Conservation (phyloP, 768 basidiomycete species). For the Rhizopogon roseolus region DNA sequence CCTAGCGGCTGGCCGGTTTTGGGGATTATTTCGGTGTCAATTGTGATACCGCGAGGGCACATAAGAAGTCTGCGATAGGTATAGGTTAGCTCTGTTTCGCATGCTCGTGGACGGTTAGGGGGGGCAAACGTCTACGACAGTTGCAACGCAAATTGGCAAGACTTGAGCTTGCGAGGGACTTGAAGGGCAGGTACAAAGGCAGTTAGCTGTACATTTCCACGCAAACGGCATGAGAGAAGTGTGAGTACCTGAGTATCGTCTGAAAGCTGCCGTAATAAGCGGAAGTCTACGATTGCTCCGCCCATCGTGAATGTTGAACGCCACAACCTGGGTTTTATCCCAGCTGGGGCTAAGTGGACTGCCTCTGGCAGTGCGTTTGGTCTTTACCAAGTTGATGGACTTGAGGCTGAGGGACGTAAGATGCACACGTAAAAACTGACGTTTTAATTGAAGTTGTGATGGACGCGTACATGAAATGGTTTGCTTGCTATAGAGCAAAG, state of each 20-base stretch:
- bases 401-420: constrained; percentile 2
- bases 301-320: constrained; percentile 9
- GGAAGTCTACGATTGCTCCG: constrained; percentile 14
- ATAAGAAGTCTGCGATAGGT: constrained; percentile 6
- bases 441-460: neutral
- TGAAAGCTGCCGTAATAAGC: constrained; percentile 23
- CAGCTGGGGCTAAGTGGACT: neutral
- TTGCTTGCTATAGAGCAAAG: neutral
- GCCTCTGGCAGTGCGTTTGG: neutral
- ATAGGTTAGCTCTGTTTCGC: constrained; percentile 5
- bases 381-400: neutral
- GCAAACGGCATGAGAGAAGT: constrained; percentile 1
- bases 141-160: neutral
- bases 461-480: neutral
- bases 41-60: constrained; percentile 9
- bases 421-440: neutral
- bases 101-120: neutral
- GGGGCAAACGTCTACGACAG: constrained; percentile 11
- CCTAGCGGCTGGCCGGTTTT: constrained; percentile 14
- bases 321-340: constrained; percentile 4
- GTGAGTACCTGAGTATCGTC: constrained; percentile 16
- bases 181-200: too few species aligned
- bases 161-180: constrained; percentile 1
- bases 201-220: neutral
- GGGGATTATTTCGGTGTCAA: constrained; percentile 10